These are phyloP conservation scores for Globisporangium heterothallicum DNA, from an alignment of 352 stramenopile genomes.

Conservation along the genomic window DNA sequence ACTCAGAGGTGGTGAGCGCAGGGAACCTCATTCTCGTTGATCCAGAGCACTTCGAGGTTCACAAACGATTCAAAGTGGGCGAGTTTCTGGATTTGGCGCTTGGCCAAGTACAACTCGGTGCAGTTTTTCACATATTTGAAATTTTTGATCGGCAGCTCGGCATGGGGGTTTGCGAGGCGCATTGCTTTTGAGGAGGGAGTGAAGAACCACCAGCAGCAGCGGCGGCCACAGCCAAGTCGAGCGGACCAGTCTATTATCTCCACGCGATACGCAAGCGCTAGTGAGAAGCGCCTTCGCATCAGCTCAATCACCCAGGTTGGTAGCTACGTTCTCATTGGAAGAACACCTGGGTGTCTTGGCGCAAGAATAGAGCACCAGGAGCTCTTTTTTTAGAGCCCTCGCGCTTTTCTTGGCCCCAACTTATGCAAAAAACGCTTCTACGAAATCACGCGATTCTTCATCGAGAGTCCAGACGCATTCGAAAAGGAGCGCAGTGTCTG, in stretches of 20 bases:
- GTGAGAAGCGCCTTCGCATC: too few relatives aligned
- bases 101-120: slow-evolving; percentile 79
- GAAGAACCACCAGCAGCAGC: slow-evolving; percentile 2
- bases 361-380: background rate
- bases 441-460: background rate
- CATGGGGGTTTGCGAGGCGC: slow-evolving; percentile 58
- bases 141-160: slow-evolving; percentile 82
- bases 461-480: background rate
- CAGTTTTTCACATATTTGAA: slow-evolving; percentile 90
- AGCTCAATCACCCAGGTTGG: too few relatives aligned
- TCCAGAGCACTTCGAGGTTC: slow-evolving; percentile 86
- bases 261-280: too few relatives aligned
- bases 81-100: slow-evolving; percentile 73
- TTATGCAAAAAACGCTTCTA: background rate
- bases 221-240: background rate
- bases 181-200: too few relatives aligned
- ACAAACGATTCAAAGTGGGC: slow-evolving; percentile 84
- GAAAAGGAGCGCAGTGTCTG: too few relatives aligned
- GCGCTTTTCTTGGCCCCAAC: background rate
- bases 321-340: background rate
- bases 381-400: background rate
- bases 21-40: slow-evolving; percentile 83
- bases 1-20: too few relatives aligned
- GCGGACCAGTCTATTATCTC: too few relatives aligned
- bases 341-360: background rate